Conservation (phyloP, 139 green algal species). For the Micractinium sp. region DNA sequence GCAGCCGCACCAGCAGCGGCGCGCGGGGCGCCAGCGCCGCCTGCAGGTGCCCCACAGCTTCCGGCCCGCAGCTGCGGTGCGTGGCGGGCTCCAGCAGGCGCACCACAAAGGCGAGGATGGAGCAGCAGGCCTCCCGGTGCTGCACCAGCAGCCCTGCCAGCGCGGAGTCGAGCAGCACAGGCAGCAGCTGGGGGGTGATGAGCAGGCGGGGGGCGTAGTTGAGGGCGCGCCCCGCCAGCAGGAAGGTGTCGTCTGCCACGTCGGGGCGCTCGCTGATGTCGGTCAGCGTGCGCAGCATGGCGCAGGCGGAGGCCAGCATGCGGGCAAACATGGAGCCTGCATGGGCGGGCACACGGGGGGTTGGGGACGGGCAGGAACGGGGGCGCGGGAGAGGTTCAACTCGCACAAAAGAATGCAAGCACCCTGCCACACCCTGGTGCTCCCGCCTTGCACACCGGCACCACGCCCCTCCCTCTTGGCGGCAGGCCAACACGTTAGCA, state of each 20-base stretch:
- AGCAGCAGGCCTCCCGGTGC: conserved; percentile 79
- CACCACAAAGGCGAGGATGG: conserved; percentile 69
- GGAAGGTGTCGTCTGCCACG: conserved; percentile 81
- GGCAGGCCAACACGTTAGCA: too few species aligned
- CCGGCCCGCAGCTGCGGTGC: conserved; percentile 1
- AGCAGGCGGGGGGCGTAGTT: conserved; percentile 66
- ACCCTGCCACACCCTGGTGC: neutral
- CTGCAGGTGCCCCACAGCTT: conserved; percentile 46
- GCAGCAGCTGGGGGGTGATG: conserved; percentile 54
- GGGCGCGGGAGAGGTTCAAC: neutral
- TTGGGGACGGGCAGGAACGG: neutral
- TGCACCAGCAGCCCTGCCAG: conserved; percentile 59
- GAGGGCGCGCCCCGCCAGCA: conserved; percentile 72
- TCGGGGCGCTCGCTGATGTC: conserved; percentile 66
- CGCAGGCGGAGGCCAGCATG: conserved; percentile 60
- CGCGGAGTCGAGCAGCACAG: conserved; percentile 65
- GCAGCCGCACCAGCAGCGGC: conserved; percentile 51
- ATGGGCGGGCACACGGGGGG: neutral
- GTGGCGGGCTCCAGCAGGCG: conserved; percentile 56
- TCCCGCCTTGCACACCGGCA: too few species aligned
- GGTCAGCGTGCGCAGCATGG: conserved; percentile 45
- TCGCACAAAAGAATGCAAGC: too few species aligned
- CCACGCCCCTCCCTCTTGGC: too few species aligned
- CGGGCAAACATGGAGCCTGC: conserved; percentile 59
- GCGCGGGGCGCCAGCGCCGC: conserved; percentile 44